These are phyloP conservation scores for Irpex sp. DNA, from an alignment of 1,284 basidiomycete genomes.

Conservation along the genomic window DNA sequence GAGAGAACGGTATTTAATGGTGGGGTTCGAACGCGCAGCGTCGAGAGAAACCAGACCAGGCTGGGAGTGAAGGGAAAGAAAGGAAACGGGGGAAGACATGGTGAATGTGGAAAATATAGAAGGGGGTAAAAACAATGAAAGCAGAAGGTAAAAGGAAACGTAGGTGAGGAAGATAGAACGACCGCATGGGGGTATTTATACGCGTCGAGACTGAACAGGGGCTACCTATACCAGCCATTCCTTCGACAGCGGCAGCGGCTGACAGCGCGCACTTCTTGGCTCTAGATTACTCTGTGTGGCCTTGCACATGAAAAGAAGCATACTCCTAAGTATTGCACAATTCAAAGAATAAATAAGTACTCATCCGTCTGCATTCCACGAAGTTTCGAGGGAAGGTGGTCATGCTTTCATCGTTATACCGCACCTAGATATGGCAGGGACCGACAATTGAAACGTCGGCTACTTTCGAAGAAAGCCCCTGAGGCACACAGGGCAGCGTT, in stretches of 20 bases:
- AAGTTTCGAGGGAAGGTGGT: not conserved
- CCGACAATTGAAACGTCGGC: too few species aligned
- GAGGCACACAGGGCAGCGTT: too few species aligned
- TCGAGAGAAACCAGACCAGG: slow-evolving; percentile 2
- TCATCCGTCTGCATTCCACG: not conserved
- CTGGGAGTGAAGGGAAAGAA: not conserved
- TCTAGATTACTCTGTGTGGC: not conserved
- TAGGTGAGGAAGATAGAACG: not conserved
- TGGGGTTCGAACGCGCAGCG: not conserved
- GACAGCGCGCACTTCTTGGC: not conserved
- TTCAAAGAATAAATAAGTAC: not conserved
- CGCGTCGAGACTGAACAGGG: not conserved
- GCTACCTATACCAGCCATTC: not conserved
- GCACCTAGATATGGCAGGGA: too few species aligned
- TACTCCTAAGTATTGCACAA: not conserved
- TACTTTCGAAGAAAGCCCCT: too few species aligned
- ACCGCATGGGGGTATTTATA: not conserved
- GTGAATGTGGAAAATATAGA: not conserved
- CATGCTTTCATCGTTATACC: too few species aligned
- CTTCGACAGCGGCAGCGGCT: not conserved
- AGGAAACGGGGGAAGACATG: not conserved
- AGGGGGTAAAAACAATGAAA: not conserved
- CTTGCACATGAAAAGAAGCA: not conserved
- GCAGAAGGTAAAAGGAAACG: not conserved
- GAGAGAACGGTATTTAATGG: slow-evolving; percentile 2